Percentiles rank a stretch among this genome's conserved stretches.
These are phyloP conservation scores for Hebeloma cylindrosporum DNA, from an alignment of 768 basidiomycete genomes.

Conservation along the genomic window DNA sequence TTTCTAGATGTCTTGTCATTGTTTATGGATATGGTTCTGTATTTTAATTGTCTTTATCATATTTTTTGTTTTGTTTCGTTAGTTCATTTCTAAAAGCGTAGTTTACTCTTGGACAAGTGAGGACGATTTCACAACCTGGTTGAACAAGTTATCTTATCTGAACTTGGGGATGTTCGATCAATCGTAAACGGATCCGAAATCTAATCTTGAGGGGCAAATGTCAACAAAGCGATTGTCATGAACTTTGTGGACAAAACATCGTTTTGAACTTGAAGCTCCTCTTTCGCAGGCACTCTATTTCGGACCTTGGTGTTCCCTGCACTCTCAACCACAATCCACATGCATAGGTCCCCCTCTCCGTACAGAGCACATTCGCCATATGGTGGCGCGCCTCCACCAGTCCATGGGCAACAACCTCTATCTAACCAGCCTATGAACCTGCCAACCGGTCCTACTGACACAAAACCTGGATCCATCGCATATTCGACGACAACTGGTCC, in stretches of 20 bases:
- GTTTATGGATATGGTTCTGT: slow-evolving; percentile 16
- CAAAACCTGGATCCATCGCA: slow-evolving; percentile 67
- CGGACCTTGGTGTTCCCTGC: too few relatives aligned
- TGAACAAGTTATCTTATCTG: too few relatives aligned
- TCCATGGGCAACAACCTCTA: slow-evolving; percentile 16
- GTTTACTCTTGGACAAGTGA: too few relatives aligned
- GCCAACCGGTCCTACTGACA: slow-evolving; percentile 39
- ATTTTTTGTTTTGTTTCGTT: slow-evolving; percentile 12
- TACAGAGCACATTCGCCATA: slow-evolving; percentile 33
- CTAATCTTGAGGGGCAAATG: too few relatives aligned
- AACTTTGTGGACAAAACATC: too few relatives aligned
- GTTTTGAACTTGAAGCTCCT: slow-evolving; percentile 1
- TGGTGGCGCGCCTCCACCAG: slow-evolving; percentile 10
- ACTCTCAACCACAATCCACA: slow-evolving; percentile 10
- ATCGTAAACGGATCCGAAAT: too few relatives aligned
- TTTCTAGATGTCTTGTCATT: slow-evolving; percentile 30
- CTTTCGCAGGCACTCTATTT: background rate
- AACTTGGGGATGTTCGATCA: too few relatives aligned
- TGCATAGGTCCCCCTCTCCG: slow-evolving; percentile 35
- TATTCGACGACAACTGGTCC: slow-evolving; percentile 65
- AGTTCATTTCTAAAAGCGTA: too few relatives aligned
- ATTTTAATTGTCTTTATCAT: slow-evolving; percentile 20
- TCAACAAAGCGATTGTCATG: too few relatives aligned
- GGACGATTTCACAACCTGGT: too few relatives aligned
- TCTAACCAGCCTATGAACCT: slow-evolving; percentile 25